phyloP scores from a whole-genome alignment of 2,329 filamentous ascomycete genomes.

The Aphanocladium album region DNA sequence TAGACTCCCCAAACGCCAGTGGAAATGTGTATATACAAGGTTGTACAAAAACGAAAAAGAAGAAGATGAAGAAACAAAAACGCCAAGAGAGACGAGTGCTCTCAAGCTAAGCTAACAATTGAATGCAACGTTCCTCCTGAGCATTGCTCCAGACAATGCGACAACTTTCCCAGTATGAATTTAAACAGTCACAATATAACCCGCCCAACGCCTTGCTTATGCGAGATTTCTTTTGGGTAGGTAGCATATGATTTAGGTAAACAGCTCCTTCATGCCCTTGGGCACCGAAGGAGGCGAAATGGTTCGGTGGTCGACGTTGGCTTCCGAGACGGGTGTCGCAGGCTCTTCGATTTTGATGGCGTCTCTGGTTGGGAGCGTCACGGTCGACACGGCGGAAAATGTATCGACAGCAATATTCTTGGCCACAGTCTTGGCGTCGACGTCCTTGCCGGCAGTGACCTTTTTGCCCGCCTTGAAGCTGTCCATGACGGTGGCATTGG shows the following conservation, averaged over 20 bases:
- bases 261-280: conserved; percentile 33
- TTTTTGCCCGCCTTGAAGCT: conserved; percentile 42
- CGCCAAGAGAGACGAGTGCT: background rate
- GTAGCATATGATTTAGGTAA: conserved; percentile 22
- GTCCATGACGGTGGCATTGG: conserved; percentile 35
- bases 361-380: background rate
- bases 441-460: conserved; percentile 1
- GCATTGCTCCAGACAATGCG: background rate
- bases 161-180: background rate
- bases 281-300: conserved; percentile 42
- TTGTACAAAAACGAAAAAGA: background rate
- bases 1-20: background rate
- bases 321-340: conserved; percentile 20
- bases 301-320: conserved; percentile 24
- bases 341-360: conserved; percentile 20
- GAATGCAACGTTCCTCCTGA: background rate
- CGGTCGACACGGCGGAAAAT: background rate
- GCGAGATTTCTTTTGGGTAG: background rate
- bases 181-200: background rate
- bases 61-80: too few relatives aligned
- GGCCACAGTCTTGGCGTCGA: background rate
- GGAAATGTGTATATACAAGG: background rate
- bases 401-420: background rate
- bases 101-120: background rate
- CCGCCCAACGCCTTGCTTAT: background rate